Evolutionary conservation across 1,139 yeast genomes (phyloP).

Genomic region (Pichia sp.): DNA sequence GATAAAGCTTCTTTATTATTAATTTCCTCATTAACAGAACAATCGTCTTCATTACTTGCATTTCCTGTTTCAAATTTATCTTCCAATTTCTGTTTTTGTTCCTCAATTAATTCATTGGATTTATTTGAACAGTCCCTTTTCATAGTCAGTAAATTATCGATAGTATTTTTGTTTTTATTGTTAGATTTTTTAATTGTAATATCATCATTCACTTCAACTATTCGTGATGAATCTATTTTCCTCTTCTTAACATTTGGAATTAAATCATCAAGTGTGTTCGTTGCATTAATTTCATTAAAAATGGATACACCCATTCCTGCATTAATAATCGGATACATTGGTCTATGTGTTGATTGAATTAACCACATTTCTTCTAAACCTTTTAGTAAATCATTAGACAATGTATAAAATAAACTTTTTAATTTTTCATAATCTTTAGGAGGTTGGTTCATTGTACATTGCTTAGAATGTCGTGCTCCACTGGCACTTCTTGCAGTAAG

Average conservation of each 20-base stretch:
- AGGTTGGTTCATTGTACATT: conserved; percentile 36
- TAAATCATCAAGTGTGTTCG: conserved; percentile 47
- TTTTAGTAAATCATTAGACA: conserved; percentile 34
- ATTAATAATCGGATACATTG: conserved; percentile 45
- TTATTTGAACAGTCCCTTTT: neutral
- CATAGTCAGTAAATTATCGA: neutral
- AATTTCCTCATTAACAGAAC: no score
- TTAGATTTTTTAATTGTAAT: neutral
- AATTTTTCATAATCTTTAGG: conserved; percentile 38
- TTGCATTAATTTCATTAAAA: conserved; percentile 40
- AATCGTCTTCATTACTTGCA: neutral
- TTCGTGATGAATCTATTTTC: conserved; percentile 11
- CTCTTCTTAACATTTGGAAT: conserved; percentile 25
- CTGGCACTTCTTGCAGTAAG: conserved; percentile 31
- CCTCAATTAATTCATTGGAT: no score
- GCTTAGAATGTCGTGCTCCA: conserved; percentile 36
- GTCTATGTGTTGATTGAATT: conserved; percentile 20
- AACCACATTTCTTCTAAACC: conserved; percentile 33
- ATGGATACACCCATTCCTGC: conserved; percentile 48
- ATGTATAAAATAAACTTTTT: conserved; percentile 34
- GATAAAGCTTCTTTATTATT: no score
- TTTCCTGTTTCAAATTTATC: neutral
- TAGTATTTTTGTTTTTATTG: neutral
- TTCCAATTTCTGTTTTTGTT: neutral
- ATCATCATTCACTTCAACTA: conserved; percentile 4